Evolutionary conservation across 1,139 yeast species (phyloP).

Genomic region (Chernovozyma sophiae-reginae): DNA sequence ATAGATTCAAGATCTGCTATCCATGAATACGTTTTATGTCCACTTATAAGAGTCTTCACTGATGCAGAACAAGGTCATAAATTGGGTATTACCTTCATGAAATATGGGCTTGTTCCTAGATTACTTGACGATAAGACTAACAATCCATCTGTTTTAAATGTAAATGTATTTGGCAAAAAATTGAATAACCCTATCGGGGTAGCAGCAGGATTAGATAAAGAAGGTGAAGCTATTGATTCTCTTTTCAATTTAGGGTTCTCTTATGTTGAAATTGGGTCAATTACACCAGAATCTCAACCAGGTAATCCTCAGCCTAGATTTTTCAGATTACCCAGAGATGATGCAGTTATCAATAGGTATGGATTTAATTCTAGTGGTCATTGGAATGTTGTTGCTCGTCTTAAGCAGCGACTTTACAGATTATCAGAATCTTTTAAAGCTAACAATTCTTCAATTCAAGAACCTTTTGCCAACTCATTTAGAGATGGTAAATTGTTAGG

Average conservation of each 20-base stretch:
- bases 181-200: conserved; percentile 80
- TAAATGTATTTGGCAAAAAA: conserved; percentile 58
- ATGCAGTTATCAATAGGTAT: conserved; percentile 88
- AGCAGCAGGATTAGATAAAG: conserved; percentile 95
- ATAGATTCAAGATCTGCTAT: conserved; percentile 79
- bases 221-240: conserved; percentile 89
- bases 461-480: conserved; percentile 51
- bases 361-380: conserved; percentile 96
- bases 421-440: conserved; percentile 21
- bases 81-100: conserved; percentile 67
- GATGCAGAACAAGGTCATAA: conserved; percentile 85
- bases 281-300: conserved; percentile 89
- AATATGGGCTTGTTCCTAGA: conserved; percentile 64
- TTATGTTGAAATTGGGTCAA: conserved; percentile 89
- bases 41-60: conserved; percentile 64
- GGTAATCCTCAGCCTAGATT: conserved; percentile 92
- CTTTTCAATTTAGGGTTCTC: conserved; percentile 77
- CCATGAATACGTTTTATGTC: conserved; percentile 78
- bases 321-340: conserved; percentile 78
- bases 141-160: conserved; percentile 50
- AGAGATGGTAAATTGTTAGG: conserved; percentile 66
- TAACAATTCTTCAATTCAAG: conserved; percentile 19
- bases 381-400: conserved; percentile 59
- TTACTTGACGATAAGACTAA: conserved; percentile 44
- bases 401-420: conserved; percentile 56